Base-by-base conservation (phyloP, 768 basidiomycete genomes). In the Trametes punicea region DNA sequence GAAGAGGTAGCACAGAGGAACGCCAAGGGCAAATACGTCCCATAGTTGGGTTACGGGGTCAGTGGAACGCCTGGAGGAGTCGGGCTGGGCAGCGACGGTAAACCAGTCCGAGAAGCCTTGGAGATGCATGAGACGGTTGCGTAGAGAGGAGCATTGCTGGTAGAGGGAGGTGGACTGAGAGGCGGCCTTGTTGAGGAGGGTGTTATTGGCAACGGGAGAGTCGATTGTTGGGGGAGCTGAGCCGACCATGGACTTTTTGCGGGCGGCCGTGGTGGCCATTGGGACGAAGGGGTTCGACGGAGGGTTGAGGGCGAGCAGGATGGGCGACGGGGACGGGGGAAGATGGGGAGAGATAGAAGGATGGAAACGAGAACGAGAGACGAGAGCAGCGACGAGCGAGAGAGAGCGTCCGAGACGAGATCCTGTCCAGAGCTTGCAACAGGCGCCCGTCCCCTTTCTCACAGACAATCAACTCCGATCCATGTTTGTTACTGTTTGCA, bases 41-140 rank as follows among this genome's bases (percentile, higher is more conserved):
- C 95, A 96, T 46, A 98, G 84, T 70, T 93, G 91, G 44, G 88
- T 87, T 65, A 99, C 96, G 33, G 93, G 92, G 74, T 98, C 94
- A 39, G 87, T 88, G 30, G 88, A 90, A 70, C 84, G 84, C 55
- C 90, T 81, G 30, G 77, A 72, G 38, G 85, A 77, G 60, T 64
- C 61, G 9, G 67, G 61, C 18, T 78, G 66, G 7, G 81, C 74
- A 7, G 85, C 80, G 56, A 87, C 76, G 36, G 78, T 71, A 63
- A 91, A 89, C 73, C 87, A 90, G 56, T 76, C 76, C 58, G 80
- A 69, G 62, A 94, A 94, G 63, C 82, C 81, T 59, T 80, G 82
- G 59, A 94, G 83, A 68, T 88, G 87, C 74, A 88, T 77, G 68
- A 94, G 85, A 64, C 87, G 84, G 42, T 80, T 76, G 59, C 90